A percentile compares a stretch with the other conserved stretches of the same genome.
Evolutionary conservation across 177 flowering plant species (phyloP).

Genomic region (Vitis hybrid): DNA sequence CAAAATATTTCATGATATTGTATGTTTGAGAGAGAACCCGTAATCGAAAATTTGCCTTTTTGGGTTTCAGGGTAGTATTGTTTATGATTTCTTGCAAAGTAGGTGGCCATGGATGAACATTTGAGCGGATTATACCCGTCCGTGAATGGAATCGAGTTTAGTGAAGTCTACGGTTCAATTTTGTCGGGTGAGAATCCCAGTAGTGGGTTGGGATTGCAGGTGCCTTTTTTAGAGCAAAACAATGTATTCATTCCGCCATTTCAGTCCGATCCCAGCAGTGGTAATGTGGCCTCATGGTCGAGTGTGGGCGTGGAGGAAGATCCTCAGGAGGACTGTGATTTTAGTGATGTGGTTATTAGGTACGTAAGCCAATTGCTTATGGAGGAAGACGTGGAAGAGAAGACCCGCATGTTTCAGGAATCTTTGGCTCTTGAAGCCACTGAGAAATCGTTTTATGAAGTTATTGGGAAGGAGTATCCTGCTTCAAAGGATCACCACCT

Average conservation of each 20-base stretch:
- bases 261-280: conserved; percentile 13
- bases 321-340: conserved; percentile 42
- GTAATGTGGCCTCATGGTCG: conserved; percentile 6
- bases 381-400: conserved; percentile 63
- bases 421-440: conserved; percentile 55
- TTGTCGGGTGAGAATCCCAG: conserved; percentile 13
- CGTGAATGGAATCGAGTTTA: conserved; percentile 11
- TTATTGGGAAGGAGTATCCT: conserved; percentile 41
- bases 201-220: conserved; percentile 6
- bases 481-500: conserved; percentile 9
- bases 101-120: conserved; percentile 25
- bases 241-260: conserved; percentile 1
- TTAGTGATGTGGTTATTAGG: conserved; percentile 47
- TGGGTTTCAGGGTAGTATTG: neutral
- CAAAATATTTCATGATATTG: neutral
- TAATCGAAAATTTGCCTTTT: neutral
- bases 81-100: neutral
- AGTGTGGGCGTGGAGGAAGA: conserved; percentile 17
- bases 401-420: conserved; percentile 44
- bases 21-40: neutral
- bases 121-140: conserved; percentile 15
- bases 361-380: conserved; percentile 53
- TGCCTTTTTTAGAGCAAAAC: conserved; percentile 1
- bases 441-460: conserved; percentile 56
- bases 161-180: conserved; percentile 5